Evolutionary conservation across 805 yeast species (phyloP).

Genomic region (Blastobotrys peoriensis): DNA sequence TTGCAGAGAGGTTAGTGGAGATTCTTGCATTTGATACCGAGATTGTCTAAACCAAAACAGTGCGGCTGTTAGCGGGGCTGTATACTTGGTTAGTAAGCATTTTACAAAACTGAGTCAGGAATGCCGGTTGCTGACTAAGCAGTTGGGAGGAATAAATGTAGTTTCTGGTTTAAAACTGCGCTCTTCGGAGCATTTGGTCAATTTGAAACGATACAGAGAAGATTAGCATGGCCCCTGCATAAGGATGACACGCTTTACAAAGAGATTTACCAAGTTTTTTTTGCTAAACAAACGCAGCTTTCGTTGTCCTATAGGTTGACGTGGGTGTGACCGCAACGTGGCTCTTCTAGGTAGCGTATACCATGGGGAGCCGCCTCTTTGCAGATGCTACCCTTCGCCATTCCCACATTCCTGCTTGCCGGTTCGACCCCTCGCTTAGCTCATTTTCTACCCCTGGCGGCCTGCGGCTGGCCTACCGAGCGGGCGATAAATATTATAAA

Average conservation of each 20-base stretch:
- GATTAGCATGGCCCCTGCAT: constrained; percentile 99
- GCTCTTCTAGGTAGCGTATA: neutral
- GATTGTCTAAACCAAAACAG: neutral
- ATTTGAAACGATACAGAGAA: constrained; percentile 99
- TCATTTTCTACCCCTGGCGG: neutral
- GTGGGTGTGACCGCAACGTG: neutral
- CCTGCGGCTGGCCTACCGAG: too few relatives aligned
- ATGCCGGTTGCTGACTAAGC: too few relatives aligned
- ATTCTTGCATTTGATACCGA: too few relatives aligned
- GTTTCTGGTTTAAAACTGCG: too few relatives aligned
- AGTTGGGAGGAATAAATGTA: too few relatives aligned
- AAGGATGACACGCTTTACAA: constrained; percentile 99
- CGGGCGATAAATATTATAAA: too few relatives aligned
- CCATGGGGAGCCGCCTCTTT: neutral
- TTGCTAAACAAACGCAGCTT: constrained; percentile 18
- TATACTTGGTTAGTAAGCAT: too few relatives aligned
- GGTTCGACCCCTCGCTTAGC: neutral
- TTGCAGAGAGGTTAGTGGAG: too few relatives aligned
- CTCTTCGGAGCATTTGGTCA: constrained; percentile 94
- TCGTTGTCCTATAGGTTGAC: neutral
- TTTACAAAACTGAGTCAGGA: too few relatives aligned
- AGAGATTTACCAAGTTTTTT: constrained; percentile 95
- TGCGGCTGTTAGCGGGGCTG: too few relatives aligned
- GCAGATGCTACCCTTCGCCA: neutral
- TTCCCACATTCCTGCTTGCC: neutral